These are phyloP conservation scores for Cadophora malorum DNA, from an alignment of 2,329 filamentous ascomycete genomes.

Conservation along the genomic window DNA sequence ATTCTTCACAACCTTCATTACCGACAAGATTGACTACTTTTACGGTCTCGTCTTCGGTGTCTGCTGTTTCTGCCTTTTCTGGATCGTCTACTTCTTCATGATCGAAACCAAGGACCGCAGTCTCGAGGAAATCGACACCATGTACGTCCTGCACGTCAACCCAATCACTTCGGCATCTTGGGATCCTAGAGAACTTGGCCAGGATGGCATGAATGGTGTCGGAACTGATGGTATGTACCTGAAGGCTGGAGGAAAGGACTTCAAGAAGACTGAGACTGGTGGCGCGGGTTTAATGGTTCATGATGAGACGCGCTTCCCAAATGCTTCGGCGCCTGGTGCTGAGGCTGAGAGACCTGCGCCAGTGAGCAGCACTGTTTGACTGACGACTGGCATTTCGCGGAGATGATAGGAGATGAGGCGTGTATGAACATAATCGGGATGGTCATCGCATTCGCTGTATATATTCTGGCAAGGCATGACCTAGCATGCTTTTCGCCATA, in stretches of 20 bases:
- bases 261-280: slow-evolving; percentile 32
- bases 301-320: slow-evolving; percentile 32
- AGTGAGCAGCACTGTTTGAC: not conserved
- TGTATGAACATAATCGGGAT: not conserved
- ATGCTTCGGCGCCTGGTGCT: not conserved
- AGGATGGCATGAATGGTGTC: slow-evolving; percentile 29
- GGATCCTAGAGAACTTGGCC: slow-evolving; percentile 30
- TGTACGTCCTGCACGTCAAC: slow-evolving; percentile 66
- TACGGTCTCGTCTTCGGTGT: slow-evolving; percentile 79
- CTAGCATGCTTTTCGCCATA: not conserved
- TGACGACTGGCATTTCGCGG: too few relatives aligned
- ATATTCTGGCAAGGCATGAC: not conserved
- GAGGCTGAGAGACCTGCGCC: not conserved
- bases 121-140: slow-evolving; percentile 80
- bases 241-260: slow-evolving; percentile 29
- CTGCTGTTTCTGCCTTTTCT: slow-evolving; percentile 67
- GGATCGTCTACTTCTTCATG: slow-evolving; percentile 80
- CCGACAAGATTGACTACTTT: slow-evolving; percentile 62
- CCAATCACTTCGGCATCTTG: slow-evolving; percentile 48
- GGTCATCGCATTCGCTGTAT: not conserved
- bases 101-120: slow-evolving; percentile 75
- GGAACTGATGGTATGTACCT: slow-evolving; percentile 29
- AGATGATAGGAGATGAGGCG: not conserved
- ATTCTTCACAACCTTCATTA: slow-evolving; percentile 84
- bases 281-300: slow-evolving; percentile 33